Evolutionary conservation across 148 eudicot species (phyloP).

Genomic region (Camellia japonica): DNA sequence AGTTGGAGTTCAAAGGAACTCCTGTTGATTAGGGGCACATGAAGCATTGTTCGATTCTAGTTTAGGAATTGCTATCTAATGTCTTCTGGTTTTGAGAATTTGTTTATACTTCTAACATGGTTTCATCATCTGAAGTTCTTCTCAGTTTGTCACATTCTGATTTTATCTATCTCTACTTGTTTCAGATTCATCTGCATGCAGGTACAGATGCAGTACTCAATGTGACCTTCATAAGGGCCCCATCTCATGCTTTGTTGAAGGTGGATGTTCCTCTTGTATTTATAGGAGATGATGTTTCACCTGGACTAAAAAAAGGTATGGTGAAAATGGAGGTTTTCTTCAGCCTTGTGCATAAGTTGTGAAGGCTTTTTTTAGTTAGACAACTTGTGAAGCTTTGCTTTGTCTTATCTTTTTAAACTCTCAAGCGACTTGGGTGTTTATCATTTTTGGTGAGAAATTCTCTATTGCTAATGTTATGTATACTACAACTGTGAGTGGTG

Average conservation of each 20-base stretch:
- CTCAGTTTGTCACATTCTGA: neutral
- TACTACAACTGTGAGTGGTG: neutral
- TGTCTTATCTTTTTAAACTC: neutral
- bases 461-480: neutral
- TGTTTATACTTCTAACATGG: neutral
- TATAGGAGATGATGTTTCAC: constrained; percentile 91
- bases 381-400: neutral
- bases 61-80: neutral
- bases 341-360: neutral
- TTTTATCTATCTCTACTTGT: constrained; percentile 16
- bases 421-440: neutral
- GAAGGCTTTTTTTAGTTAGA: neutral
- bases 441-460: neutral
- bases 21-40: neutral
- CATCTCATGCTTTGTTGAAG: constrained; percentile 80
- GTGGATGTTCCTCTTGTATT: constrained; percentile 85
- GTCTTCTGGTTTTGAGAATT: neutral
- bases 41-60: neutral
- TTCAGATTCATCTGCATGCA: constrained; percentile 81
- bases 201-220: constrained; percentile 75
- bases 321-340: neutral
- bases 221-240: constrained; percentile 92
- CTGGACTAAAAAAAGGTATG: constrained; percentile 86
- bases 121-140: neutral
- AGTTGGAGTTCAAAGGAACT: neutral